Percentiles rank a stretch among this genome's conserved stretches.
Conservation (phyloP, 225 moss, liverwort and hornwort genomes). For the Marchantia polymorpha region DNA sequence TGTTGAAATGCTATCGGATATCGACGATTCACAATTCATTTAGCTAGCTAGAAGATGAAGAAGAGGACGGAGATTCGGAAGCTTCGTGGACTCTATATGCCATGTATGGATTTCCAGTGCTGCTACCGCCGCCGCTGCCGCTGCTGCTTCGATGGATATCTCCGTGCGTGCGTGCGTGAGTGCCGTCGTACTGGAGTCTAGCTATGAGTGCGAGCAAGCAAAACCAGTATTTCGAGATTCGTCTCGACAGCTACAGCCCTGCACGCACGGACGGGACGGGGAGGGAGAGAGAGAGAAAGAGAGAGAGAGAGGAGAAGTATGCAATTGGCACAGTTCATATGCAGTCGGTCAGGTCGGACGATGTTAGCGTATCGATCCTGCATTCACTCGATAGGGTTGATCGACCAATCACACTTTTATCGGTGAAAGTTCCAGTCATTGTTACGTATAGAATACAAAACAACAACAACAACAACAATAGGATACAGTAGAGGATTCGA, state of each 20-base stretch:
- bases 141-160: neutral
- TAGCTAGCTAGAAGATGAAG: neutral
- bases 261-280: conserved; percentile 11
- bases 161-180: conserved; percentile 14
- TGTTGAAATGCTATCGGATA: neutral
- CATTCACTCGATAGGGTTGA: neutral
- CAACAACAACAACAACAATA: neutral
- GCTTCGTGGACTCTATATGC: conserved; percentile 9
- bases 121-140: neutral
- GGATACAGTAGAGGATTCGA: neutral
- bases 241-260: neutral
- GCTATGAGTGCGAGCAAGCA: neutral
- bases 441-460: neutral
- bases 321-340: neutral
- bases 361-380: neutral
- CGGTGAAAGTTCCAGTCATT: neutral
- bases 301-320: neutral
- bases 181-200: neutral
- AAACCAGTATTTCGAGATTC: neutral
- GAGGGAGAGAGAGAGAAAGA: neutral
- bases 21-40: neutral
- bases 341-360: neutral
- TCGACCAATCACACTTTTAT: neutral
- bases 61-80: neutral
- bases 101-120: conserved; percentile 6